Percentiles rank a stretch among this genome's conserved stretches.
phyloP scores from a whole-genome alignment of 2,329 filamentous ascomycete genomes.

The Tricladium varicosporioides region DNA sequence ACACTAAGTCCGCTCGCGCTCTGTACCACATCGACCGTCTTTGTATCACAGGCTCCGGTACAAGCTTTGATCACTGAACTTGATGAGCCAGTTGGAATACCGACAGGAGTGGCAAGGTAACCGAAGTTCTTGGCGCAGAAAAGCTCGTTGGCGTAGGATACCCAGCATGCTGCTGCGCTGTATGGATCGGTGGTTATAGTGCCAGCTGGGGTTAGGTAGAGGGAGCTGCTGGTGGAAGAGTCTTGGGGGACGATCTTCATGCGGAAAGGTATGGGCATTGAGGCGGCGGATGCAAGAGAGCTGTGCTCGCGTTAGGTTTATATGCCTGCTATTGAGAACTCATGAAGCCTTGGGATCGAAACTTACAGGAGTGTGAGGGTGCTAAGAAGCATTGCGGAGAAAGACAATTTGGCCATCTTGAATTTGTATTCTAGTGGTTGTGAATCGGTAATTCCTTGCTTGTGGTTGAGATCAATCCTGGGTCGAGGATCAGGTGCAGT shows the following conservation, averaged over 20 bases:
- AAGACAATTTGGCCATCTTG: background rate
- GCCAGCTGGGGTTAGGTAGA: conserved; percentile 2
- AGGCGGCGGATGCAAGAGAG: background rate
- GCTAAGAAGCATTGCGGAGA: background rate
- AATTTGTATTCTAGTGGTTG: background rate
- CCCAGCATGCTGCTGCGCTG: background rate
- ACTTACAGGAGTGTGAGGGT: background rate
- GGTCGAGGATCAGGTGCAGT: background rate
- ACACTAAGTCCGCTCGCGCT: background rate
- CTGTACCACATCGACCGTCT: no score
- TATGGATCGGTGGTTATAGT: background rate
- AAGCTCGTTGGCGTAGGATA: background rate
- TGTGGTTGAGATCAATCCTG: background rate
- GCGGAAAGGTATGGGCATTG: conserved; percentile 1
- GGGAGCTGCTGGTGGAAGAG: background rate
- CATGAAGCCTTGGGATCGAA: background rate
- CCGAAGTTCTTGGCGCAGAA: background rate
- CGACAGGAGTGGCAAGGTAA: background rate
- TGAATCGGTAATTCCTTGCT: background rate
- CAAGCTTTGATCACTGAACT: background rate
- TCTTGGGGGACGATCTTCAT: background rate
- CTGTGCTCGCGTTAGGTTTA: background rate
- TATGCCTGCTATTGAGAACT: background rate
- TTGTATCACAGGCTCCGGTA: background rate
- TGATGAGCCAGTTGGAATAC: background rate